A percentile compares a stretch with the other conserved stretches of the same genome.
Evolutionary conservation across 495 filamentous ascomycete species (phyloP).

Genomic region (Lepidopterella palustris): DNA sequence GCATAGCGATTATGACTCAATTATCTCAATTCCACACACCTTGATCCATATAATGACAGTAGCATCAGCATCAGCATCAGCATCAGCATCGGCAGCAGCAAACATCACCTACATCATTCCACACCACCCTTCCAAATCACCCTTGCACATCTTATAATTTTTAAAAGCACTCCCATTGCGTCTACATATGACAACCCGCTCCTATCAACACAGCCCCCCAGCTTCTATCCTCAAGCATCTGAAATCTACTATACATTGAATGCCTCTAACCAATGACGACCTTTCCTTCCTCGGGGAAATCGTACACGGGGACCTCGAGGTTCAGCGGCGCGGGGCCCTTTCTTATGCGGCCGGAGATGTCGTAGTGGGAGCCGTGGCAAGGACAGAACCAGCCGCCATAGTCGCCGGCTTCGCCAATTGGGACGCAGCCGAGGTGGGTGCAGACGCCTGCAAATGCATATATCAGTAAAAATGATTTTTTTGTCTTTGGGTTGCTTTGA

Average conservation of each 20-base stretch:
- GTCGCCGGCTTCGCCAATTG: conserved; percentile 97
- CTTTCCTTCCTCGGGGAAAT: conserved; percentile 41
- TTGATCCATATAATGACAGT: no score
- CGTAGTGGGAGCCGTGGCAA: conserved; percentile 99
- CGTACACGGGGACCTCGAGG: conserved; percentile 88
- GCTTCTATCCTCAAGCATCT: not conserved
- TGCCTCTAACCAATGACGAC: conserved; percentile 40
- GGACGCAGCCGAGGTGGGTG: conserved; percentile 98
- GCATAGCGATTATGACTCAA: no score
- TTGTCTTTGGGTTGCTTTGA: not conserved
- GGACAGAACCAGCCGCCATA: conserved; percentile 99
- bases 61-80: no score
- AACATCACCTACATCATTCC: no score
- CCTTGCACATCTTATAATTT: no score
- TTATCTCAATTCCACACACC: no score
- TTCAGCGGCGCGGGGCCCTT: conserved; percentile 96
- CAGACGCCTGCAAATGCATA: conserved; percentile 66
- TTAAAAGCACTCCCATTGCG: not conserved
- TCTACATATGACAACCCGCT: no score
- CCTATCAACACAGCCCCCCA: conserved; percentile 1
- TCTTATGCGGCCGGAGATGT: conserved; percentile 94
- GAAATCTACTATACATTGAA: conserved; percentile 16
- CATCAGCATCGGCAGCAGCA: no score
- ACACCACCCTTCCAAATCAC: no score
- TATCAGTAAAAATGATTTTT: not conserved